These are phyloP conservation scores for Boletus subparvulus DNA, from an alignment of 768 basidiomycete species.

Conservation along the genomic window DNA sequence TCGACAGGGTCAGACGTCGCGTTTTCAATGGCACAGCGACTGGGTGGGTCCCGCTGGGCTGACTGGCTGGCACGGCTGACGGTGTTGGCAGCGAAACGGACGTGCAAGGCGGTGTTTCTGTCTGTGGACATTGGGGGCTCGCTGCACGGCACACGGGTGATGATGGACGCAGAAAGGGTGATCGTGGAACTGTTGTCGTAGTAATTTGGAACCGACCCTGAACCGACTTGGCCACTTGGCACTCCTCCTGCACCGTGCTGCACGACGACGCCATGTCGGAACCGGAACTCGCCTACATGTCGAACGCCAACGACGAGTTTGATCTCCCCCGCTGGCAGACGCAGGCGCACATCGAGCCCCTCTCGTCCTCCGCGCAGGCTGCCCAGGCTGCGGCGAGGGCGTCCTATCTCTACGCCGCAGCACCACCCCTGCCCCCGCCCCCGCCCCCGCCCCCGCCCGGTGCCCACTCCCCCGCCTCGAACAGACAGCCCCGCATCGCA, in stretches of 20 bases:
- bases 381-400: slow-evolving; percentile 47
- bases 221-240: slow-evolving; percentile 10
- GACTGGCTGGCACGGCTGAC: neutral
- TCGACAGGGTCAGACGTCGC: slow-evolving; percentile 61
- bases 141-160: slow-evolving; percentile 47
- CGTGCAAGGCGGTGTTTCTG: slow-evolving; percentile 68
- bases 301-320: slow-evolving; percentile 78
- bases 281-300: slow-evolving; percentile 73
- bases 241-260: no score
- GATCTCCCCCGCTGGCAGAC: slow-evolving; percentile 63
- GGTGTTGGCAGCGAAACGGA: slow-evolving; percentile 52
- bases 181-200: slow-evolving; percentile 39
- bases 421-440: slow-evolving; percentile 47
- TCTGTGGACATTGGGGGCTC: slow-evolving; percentile 59
- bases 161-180: slow-evolving; percentile 61
- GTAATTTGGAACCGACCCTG: slow-evolving; percentile 30
- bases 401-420: slow-evolving; percentile 51
- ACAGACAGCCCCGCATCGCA: slow-evolving; percentile 60
- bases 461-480: slow-evolving; percentile 41
- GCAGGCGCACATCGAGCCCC: slow-evolving; percentile 43
- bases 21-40: slow-evolving; percentile 72
- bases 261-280: slow-evolving; percentile 52
- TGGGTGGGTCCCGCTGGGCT: slow-evolving; percentile 52
- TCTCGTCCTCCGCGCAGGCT: slow-evolving; percentile 61
- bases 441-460: slow-evolving; percentile 51